Evolutionary conservation across 441 rosid species (phyloP).

Genomic region (Kokia cookei): DNA sequence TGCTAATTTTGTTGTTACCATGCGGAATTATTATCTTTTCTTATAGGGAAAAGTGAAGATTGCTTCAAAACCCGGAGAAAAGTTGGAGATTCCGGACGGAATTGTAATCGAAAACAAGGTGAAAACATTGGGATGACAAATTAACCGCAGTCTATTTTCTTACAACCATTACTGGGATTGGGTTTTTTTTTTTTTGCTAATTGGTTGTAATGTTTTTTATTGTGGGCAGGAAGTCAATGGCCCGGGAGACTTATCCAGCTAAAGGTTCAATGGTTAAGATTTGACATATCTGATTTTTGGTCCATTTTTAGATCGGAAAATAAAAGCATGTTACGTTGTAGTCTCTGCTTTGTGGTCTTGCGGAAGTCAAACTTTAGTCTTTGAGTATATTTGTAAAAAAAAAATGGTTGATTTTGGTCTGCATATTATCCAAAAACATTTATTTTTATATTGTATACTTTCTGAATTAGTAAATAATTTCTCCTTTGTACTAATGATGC

Average conservation of each 20-base stretch:
- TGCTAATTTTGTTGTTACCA: background rate
- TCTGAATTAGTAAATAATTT: background rate
- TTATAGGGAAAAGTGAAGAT: constrained; percentile 49
- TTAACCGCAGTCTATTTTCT: background rate
- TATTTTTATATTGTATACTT: background rate
- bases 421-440: background rate
- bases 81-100: constrained; percentile 63
- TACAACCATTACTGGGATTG: background rate
- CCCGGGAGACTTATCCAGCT: constrained; percentile 25
- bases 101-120: constrained; percentile 67
- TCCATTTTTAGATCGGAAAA: background rate
- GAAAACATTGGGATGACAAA: background rate
- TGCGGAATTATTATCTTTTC: background rate
- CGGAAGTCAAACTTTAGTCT: background rate
- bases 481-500: background rate
- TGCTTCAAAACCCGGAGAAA: constrained; percentile 54
- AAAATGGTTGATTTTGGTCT: background rate
- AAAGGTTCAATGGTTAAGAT: constrained; percentile 8
- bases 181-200: background rate
- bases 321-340: background rate
- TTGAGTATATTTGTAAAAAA: background rate
- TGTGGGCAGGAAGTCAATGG: constrained; percentile 53
- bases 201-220: background rate
- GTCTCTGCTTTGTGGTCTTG: background rate
- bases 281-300: background rate